Evolutionary conservation across 2,329 filamentous ascomycete genomes (phyloP).

Genomic region (Cadophora luteo-olivacea): DNA sequence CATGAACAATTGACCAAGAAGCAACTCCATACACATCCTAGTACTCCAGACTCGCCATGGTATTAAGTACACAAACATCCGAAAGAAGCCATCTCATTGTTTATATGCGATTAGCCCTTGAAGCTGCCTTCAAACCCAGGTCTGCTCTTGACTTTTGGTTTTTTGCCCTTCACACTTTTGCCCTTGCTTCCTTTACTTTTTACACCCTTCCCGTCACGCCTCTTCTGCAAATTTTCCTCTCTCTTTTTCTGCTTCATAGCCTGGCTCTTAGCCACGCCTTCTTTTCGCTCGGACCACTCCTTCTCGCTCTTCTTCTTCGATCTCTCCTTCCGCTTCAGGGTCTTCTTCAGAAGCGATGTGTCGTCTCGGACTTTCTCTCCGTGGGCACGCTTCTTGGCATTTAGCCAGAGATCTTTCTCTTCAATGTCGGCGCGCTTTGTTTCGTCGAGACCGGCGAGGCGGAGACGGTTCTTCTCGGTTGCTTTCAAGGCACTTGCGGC

Average conservation of each 20-base stretch:
- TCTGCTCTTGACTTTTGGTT: slow-evolving; percentile 51
- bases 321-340: slow-evolving; percentile 90
- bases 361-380: slow-evolving; percentile 91
- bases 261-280: slow-evolving; percentile 76
- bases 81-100: slow-evolving; percentile 15
- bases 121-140: slow-evolving; percentile 65
- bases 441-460: slow-evolving; percentile 76
- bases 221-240: slow-evolving; percentile 77
- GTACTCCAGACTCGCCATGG: background rate
- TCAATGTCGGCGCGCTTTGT: slow-evolving; percentile 85
- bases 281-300: slow-evolving; percentile 79
- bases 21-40: slow-evolving; percentile 18
- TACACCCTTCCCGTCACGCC: slow-evolving; percentile 76
- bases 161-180: slow-evolving; percentile 58
- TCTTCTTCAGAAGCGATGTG: slow-evolving; percentile 87
- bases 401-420: slow-evolving; percentile 94
- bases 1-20: background rate
- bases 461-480: slow-evolving; percentile 84
- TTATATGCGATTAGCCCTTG: slow-evolving; percentile 34
- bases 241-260: slow-evolving; percentile 83
- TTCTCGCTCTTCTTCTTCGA: slow-evolving; percentile 90
- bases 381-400: slow-evolving; percentile 85
- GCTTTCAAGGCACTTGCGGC: slow-evolving; percentile 85
- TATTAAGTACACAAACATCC: slow-evolving; percentile 1
- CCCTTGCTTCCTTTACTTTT: slow-evolving; percentile 62